Evolutionary conservation across 441 rosid species (phyloP).

Genomic region (Aleurites moluccanus): DNA sequence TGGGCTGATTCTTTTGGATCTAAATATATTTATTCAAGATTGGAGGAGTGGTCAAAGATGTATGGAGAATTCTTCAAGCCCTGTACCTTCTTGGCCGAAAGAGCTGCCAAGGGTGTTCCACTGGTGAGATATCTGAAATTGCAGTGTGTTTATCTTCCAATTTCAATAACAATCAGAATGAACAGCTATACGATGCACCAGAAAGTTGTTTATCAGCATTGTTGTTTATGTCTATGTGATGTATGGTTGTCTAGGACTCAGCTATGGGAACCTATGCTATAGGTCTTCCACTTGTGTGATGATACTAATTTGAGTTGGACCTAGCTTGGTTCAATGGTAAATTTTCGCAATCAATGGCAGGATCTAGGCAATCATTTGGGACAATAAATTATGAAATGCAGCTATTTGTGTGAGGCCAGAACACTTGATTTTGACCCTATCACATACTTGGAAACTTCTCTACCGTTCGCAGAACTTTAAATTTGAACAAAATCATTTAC

Average conservation of each 20-base stretch:
- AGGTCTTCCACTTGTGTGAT: background rate
- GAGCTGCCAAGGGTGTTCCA: conserved; percentile 78
- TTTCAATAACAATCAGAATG: background rate
- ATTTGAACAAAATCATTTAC: background rate
- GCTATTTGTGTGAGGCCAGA: background rate
- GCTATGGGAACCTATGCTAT: background rate
- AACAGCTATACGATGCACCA: background rate
- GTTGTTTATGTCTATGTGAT: background rate
- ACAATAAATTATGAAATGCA: background rate
- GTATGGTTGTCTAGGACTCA: background rate
- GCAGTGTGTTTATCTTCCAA: background rate
- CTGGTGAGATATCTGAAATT: conserved; percentile 54
- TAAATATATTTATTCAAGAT: conserved; percentile 66
- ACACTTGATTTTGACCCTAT: background rate
- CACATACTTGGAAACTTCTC: background rate
- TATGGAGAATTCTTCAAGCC: conserved; percentile 94
- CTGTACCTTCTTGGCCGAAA: conserved; percentile 77
- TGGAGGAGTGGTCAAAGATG: conserved; percentile 79
- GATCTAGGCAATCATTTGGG: background rate
- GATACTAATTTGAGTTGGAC: background rate
- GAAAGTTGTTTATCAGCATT: background rate
- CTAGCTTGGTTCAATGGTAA: background rate
- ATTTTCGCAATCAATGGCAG: background rate
- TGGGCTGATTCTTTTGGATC: conserved; percentile 95
- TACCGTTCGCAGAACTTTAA: background rate